These are phyloP conservation scores for Suillus occidentalis DNA, from an alignment of 768 basidiomycete species.

Conservation along the genomic window DNA sequence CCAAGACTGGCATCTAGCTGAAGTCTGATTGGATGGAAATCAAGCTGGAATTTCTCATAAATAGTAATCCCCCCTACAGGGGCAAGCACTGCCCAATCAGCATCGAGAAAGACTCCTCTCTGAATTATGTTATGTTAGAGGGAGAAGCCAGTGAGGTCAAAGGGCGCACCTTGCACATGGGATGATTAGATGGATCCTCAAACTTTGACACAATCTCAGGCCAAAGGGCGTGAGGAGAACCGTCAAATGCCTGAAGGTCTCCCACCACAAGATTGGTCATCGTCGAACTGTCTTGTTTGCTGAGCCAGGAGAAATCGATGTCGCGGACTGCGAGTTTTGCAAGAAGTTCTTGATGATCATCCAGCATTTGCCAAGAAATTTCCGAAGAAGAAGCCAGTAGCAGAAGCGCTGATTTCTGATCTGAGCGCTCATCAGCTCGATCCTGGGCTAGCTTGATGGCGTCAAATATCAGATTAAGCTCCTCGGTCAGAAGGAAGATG, in stretches of 20 bases:
- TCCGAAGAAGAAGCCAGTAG: constrained; percentile 81
- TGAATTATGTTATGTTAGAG: constrained; percentile 28
- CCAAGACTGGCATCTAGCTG: constrained; percentile 86
- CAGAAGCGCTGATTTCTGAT: constrained; percentile 78
- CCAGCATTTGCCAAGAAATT: constrained; percentile 91
- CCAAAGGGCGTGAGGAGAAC: constrained; percentile 78
- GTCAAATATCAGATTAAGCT: constrained; percentile 83
- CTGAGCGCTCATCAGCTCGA: constrained; percentile 60
- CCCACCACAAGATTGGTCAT: constrained; percentile 73
- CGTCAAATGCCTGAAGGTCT: constrained; percentile 84
- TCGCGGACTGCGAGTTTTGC: constrained; percentile 84
- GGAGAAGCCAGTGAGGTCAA: neutral
- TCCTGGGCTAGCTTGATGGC: constrained; percentile 84
- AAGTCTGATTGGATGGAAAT: constrained; percentile 82
- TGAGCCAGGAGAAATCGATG: constrained; percentile 81
- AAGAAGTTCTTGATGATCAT: constrained; percentile 66
- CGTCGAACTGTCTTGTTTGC: constrained; percentile 84
- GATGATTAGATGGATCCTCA: constrained; percentile 67
- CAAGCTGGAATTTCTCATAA: constrained; percentile 77
- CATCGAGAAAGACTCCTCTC: constrained; percentile 72
- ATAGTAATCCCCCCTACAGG: constrained; percentile 94
- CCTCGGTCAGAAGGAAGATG: constrained; percentile 68
- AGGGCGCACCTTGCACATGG: constrained; percentile 62
- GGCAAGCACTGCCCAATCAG: constrained; percentile 80
- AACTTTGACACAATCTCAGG: constrained; percentile 85